Conservation (phyloP, 495 filamentous ascomycete species). For the Aspergillus avenaceus region DNA sequence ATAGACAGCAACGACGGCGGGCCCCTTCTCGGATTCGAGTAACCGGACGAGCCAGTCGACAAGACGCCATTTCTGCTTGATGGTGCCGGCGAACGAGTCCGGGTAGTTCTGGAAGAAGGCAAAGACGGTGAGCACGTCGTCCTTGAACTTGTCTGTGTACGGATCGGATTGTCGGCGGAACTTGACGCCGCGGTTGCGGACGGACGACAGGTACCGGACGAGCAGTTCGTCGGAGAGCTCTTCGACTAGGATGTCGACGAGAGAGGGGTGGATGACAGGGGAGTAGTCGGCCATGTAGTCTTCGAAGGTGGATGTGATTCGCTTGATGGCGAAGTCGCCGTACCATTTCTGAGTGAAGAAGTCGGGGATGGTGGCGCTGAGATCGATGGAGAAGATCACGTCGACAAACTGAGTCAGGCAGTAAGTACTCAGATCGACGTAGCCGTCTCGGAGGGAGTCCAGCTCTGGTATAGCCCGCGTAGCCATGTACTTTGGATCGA, state of each 20-base stretch:
- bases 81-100: slow-evolving; percentile 60
- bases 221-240: slow-evolving; percentile 89
- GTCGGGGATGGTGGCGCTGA: slow-evolving; percentile 71
- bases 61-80: slow-evolving; percentile 90
- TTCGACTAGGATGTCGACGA: slow-evolving; percentile 84
- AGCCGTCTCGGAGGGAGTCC: slow-evolving; percentile 74
- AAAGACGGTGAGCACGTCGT: slow-evolving; percentile 82
- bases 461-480: slow-evolving; percentile 66
- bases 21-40: slow-evolving; percentile 68
- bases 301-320: slow-evolving; percentile 87
- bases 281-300: slow-evolving; percentile 89
- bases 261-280: slow-evolving; percentile 72
- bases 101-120: slow-evolving; percentile 59
- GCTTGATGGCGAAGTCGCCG: slow-evolving; percentile 71
- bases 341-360: slow-evolving; percentile 95
- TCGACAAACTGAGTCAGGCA: slow-evolving; percentile 80
- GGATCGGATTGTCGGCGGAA: slow-evolving; percentile 75
- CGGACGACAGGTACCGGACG: slow-evolving; percentile 75
- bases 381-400: slow-evolving; percentile 84
- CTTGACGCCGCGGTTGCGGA: slow-evolving; percentile 85
- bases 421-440: slow-evolving; percentile 88
- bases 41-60: slow-evolving; percentile 75
- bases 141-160: slow-evolving; percentile 84
- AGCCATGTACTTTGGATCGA: slow-evolving; percentile 75
- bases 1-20: slow-evolving; percentile 67